Percentiles rank a stretch among this genome's conserved stretches.
Conservation (phyloP, 2,329 filamentous ascomycete species). For the Mycosphaerelloides madeirae region DNA sequence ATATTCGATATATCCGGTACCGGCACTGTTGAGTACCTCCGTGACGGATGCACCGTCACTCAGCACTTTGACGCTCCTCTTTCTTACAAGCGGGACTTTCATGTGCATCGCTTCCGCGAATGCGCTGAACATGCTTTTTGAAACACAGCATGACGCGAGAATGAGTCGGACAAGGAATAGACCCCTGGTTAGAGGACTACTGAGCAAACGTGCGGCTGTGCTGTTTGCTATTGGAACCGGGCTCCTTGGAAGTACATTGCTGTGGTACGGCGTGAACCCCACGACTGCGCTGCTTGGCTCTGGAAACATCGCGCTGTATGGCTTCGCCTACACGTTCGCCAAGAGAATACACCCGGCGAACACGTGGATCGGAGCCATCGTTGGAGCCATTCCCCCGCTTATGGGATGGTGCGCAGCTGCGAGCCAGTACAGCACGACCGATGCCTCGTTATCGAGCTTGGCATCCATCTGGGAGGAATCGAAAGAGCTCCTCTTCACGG, state of each 20-base stretch:
- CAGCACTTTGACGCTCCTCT: slow-evolving; percentile 84
- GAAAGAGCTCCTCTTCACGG: slow-evolving; percentile 32
- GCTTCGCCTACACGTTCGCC: slow-evolving; percentile 85
- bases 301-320: slow-evolving; percentile 83
- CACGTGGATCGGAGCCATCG: slow-evolving; percentile 90
- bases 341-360: slow-evolving; percentile 84
- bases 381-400: slow-evolving; percentile 87
- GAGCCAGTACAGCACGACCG: slow-evolving; percentile 65
- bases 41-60: slow-evolving; percentile 69
- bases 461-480: slow-evolving; percentile 26
- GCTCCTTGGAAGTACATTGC: slow-evolving; percentile 60
- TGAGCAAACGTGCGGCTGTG: slow-evolving; percentile 66
- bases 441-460: slow-evolving; percentile 13
- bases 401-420: slow-evolving; percentile 98
- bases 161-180: slow-evolving; percentile 93
- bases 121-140: slow-evolving; percentile 94
- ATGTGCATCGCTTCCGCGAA: slow-evolving; percentile 90
- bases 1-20: slow-evolving; percentile 90
- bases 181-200: slow-evolving; percentile 76
- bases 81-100: slow-evolving; percentile 79
- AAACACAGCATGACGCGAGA: slow-evolving; percentile 79
- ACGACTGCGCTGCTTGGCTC: slow-evolving; percentile 83
- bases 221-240: slow-evolving; percentile 75
- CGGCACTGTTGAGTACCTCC: slow-evolving; percentile 70
- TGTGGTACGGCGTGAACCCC: slow-evolving; percentile 90